A percentile compares a stretch with the other conserved stretches of the same genome.
phyloP scores from a whole-genome alignment of 805 yeast genomes.

The Hanseniaspora vineae region DNA sequence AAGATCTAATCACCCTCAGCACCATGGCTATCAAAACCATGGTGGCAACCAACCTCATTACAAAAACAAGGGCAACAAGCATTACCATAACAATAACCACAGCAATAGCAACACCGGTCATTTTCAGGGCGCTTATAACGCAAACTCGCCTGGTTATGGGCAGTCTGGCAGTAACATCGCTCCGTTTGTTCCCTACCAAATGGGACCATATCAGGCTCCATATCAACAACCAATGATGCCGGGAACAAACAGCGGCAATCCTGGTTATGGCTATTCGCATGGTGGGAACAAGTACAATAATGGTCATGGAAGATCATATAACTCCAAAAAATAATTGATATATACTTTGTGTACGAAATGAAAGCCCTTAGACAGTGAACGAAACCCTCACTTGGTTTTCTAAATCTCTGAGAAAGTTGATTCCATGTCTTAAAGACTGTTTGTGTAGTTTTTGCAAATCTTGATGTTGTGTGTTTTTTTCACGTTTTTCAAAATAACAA shows the following conservation, averaged over 20 bases:
- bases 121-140: background rate
- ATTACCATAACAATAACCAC: conserved; percentile 8
- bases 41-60: conserved; percentile 3
- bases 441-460: too few relatives aligned
- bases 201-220: background rate
- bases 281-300: background rate
- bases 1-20: too few relatives aligned
- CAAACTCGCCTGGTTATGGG: background rate
- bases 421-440: too few relatives aligned
- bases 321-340: too few relatives aligned
- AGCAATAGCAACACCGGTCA: background rate
- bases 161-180: background rate
- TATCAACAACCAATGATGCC: background rate
- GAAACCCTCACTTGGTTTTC: too few relatives aligned
- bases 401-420: too few relatives aligned
- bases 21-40: too few relatives aligned
- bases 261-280: background rate
- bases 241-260: background rate
- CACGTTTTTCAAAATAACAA: too few relatives aligned
- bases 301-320: background rate
- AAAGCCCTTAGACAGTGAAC: too few relatives aligned
- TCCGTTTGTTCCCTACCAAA: background rate
- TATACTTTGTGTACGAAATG: too few relatives aligned
- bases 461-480: too few relatives aligned
- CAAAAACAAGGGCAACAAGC: conserved; percentile 8